phyloP scores from a whole-genome alignment of 2,329 filamentous ascomycete genomes.

The Penicillium sclerotigenum region DNA sequence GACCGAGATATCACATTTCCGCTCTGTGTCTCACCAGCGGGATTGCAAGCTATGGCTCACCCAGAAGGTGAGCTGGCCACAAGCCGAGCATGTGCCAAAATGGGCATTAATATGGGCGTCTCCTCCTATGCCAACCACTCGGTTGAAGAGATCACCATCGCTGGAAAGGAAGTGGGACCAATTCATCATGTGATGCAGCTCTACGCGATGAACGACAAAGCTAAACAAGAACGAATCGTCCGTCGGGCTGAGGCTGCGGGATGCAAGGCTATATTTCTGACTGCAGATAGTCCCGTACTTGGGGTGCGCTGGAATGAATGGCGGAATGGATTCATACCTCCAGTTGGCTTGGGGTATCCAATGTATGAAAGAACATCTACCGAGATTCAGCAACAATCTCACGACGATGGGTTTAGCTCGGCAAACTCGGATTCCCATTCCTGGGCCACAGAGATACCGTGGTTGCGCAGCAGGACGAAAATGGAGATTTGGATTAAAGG shows the following conservation, averaged over 20 bases:
- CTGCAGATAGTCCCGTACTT: constrained; percentile 54
- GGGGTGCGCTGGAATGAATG: constrained; percentile 54
- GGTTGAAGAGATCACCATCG: constrained; percentile 46
- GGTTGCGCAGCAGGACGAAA: constrained; percentile 48
- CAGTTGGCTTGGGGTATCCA: constrained; percentile 41
- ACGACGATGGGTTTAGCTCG: constrained; percentile 24
- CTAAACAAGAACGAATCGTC: constrained; percentile 27
- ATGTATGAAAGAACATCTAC: constrained; percentile 31
- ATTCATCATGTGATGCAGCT: constrained; percentile 27
- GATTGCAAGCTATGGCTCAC: constrained; percentile 53
- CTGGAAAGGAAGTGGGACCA: constrained; percentile 22
- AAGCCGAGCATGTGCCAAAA: constrained; percentile 45
- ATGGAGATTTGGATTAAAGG: constrained; percentile 43
- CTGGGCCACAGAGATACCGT: constrained; percentile 52
- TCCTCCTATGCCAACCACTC: constrained; percentile 48
- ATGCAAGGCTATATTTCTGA: constrained; percentile 52
- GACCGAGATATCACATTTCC: constrained; percentile 47
- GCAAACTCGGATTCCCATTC: constrained; percentile 26
- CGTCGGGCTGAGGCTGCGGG: constrained; percentile 33
- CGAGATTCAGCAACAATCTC: constrained; percentile 21
- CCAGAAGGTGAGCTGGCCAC: constrained; percentile 53
- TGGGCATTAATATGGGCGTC: constrained; percentile 48
- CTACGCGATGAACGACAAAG: constrained; percentile 25
- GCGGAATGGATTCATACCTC: constrained; percentile 51
- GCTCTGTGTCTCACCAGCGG: constrained; percentile 53